These are phyloP conservation scores for Chaetoscypha palmicola DNA, from an alignment of 2,329 filamentous ascomycete species.

Conservation along the genomic window DNA sequence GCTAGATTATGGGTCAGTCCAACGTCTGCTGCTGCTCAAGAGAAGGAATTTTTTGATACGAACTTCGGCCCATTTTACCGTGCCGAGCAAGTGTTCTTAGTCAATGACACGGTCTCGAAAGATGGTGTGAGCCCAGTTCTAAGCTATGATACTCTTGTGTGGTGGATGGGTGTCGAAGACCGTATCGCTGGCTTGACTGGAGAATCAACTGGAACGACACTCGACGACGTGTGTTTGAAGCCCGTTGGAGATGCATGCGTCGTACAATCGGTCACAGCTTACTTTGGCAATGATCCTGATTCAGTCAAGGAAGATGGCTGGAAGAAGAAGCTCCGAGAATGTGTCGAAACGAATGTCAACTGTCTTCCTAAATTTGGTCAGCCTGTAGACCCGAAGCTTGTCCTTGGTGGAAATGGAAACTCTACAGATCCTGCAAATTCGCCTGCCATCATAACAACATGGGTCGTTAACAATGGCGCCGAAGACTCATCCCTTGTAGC, in stretches of 20 bases:
- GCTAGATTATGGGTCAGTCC: conserved; percentile 96
- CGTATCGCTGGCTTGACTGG: conserved; percentile 69
- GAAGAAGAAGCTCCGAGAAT: conserved; percentile 64
- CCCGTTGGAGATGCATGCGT: conserved; percentile 85
- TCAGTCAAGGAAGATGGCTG: conserved; percentile 60
- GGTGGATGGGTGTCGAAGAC: conserved; percentile 91
- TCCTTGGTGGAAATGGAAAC: conserved; percentile 73
- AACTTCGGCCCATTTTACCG: conserved; percentile 96
- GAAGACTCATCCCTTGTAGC: conserved; percentile 65
- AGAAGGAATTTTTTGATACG: conserved; percentile 88
- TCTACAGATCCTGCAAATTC: conserved; percentile 63
- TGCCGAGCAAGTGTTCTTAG: conserved; percentile 85
- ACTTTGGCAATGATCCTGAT: conserved; percentile 64
- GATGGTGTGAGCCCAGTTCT: conserved; percentile 67
- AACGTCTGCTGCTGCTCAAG: conserved; percentile 78
- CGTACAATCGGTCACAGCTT: conserved; percentile 85
- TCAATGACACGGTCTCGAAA: conserved; percentile 66
- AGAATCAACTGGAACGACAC: conserved; percentile 55
- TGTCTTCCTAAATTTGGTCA: conserved; percentile 88
- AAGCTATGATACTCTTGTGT: conserved; percentile 78
- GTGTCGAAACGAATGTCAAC: conserved; percentile 70
- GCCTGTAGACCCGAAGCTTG: conserved; percentile 75
- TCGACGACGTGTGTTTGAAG: conserved; percentile 90
- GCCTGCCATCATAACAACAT: conserved; percentile 78
- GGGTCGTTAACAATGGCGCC: conserved; percentile 83